These are phyloP conservation scores for Phlegmacium glaucopus DNA, from an alignment of 768 basidiomycete genomes.

Conservation along the genomic window DNA sequence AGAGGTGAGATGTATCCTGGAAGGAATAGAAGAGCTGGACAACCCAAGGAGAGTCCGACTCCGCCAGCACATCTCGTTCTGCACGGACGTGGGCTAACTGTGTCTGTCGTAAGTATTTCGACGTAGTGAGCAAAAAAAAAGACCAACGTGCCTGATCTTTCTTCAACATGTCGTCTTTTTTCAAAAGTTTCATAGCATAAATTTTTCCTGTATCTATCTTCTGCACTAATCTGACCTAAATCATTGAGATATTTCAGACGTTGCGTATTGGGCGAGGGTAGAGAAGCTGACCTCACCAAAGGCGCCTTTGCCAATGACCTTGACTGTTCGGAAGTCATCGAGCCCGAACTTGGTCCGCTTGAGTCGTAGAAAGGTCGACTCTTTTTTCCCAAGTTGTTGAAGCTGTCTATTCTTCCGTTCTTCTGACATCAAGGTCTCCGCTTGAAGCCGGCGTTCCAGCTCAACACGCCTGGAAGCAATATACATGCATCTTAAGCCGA, in stretches of 20 bases:
- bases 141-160: constrained; percentile 80
- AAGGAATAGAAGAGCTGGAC: constrained; percentile 98
- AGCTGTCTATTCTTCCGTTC: constrained; percentile 86
- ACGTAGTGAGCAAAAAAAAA: not conserved
- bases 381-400: constrained; percentile 80
- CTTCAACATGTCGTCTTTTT: constrained; percentile 98
- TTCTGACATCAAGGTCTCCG: constrained; percentile 67
- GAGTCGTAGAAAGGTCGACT: constrained; percentile 84
- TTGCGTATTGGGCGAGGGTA: not conserved
- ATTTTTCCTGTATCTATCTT: constrained; percentile 97
- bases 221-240: constrained; percentile 86
- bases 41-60: constrained; percentile 94
- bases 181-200: constrained; percentile 97
- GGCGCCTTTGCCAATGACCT: constrained; percentile 98
- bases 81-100: constrained; percentile 97
- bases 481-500: not conserved
- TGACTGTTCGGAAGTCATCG: constrained; percentile 93
- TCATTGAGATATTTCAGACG: not conserved
- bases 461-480: constrained; percentile 68
- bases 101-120: not conserved
- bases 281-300: constrained; percentile 80
- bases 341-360: constrained; percentile 87
- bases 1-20: constrained; percentile 89
- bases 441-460: constrained; percentile 75
- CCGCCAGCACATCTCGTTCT: constrained; percentile 94